These are phyloP conservation scores for Boletus hoseneyae DNA, from an alignment of 1,284 basidiomycete species.

Conservation along the genomic window DNA sequence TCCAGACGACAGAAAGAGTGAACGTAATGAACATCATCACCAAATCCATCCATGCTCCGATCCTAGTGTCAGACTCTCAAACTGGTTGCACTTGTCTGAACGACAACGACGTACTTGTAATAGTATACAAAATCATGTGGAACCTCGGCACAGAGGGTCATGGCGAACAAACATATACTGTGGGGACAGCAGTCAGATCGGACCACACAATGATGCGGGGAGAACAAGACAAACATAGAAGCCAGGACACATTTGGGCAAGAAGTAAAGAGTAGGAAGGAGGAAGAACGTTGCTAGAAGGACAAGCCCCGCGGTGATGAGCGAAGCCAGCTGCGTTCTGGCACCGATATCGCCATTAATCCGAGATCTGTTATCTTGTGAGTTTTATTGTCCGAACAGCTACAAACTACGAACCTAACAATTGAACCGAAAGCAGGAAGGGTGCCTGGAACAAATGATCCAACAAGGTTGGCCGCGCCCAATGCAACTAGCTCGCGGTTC, in stretches of 20 bases:
- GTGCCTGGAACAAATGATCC: conserved; percentile 82
- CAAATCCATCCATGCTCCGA: conserved; percentile 87
- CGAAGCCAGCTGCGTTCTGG: conserved; percentile 84
- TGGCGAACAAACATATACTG: conserved; percentile 81
- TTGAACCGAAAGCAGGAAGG: conserved; percentile 85
- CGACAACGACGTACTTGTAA: conserved; percentile 55
- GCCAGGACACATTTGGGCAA: conserved; percentile 82
- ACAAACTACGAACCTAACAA: conserved; percentile 59
- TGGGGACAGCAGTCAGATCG: conserved; percentile 5
- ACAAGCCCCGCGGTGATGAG: conserved; percentile 75
- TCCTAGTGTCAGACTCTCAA: conserved; percentile 41
- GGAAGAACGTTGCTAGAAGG: conserved; percentile 82
- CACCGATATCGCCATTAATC: conserved; percentile 85
- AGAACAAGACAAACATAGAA: conserved; percentile 53
- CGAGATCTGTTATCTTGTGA: conserved; percentile 52
- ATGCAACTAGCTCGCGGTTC: conserved; percentile 86
- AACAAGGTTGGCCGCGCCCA: conserved; percentile 80
- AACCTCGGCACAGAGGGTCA: conserved; percentile 78
- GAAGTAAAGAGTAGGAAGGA: conserved; percentile 75
- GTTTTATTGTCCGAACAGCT: neutral
- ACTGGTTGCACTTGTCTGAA: neutral
- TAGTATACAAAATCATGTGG: conserved; percentile 86
- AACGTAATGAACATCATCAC: conserved; percentile 84
- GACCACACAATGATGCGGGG: neutral
- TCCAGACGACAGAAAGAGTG: conserved; percentile 74